phyloP scores from a whole-genome alignment of 78 protist genomes.

The Dictyostelium intermedium region DNA sequence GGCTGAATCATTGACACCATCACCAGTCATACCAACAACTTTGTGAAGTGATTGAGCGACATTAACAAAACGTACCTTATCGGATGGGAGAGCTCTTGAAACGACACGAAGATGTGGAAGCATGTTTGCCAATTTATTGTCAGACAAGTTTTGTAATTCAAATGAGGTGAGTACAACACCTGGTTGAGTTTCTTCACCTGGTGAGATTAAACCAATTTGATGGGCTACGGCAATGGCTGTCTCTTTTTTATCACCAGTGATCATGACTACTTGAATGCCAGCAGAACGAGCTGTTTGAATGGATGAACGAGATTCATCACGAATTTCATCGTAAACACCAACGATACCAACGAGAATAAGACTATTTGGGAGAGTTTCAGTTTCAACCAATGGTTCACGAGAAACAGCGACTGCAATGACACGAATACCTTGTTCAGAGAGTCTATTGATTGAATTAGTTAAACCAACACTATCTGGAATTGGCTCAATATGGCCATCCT shows the following conservation, averaged over 20 bases:
- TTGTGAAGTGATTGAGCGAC: slow-evolving; percentile 81
- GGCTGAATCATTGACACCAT: slow-evolving; percentile 90
- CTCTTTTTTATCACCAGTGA: slow-evolving; percentile 92
- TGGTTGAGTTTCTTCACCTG: slow-evolving; percentile 78
- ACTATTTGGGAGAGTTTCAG: slow-evolving; percentile 65
- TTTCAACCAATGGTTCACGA: slow-evolving; percentile 66
- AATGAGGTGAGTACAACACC: slow-evolving; percentile 82
- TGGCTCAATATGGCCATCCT: slow-evolving; percentile 73
- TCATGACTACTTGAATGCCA: slow-evolving; percentile 92
- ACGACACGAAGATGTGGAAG: slow-evolving; percentile 89
- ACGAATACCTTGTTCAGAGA: slow-evolving; percentile 79
- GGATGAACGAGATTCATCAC: slow-evolving; percentile 85
- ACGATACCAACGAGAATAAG: slow-evolving; percentile 81
- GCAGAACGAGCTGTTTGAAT: slow-evolving; percentile 84
- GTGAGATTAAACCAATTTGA: slow-evolving; percentile 85
- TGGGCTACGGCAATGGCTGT: slow-evolving; percentile 93
- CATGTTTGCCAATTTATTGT: slow-evolving; percentile 64
- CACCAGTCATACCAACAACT: slow-evolving; percentile 97
- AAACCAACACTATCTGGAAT: slow-evolving; percentile 62
- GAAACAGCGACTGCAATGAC: slow-evolving; percentile 84
- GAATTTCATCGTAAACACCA: slow-evolving; percentile 89
- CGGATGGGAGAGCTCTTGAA: slow-evolving; percentile 94
- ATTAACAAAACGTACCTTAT: slow-evolving; percentile 90
- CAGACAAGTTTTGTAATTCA: slow-evolving; percentile 65
- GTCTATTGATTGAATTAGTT: slow-evolving; percentile 30